Evolutionary conservation across 129 eudicot species (phyloP).

Genomic region (Centaurea solstitialis): DNA sequence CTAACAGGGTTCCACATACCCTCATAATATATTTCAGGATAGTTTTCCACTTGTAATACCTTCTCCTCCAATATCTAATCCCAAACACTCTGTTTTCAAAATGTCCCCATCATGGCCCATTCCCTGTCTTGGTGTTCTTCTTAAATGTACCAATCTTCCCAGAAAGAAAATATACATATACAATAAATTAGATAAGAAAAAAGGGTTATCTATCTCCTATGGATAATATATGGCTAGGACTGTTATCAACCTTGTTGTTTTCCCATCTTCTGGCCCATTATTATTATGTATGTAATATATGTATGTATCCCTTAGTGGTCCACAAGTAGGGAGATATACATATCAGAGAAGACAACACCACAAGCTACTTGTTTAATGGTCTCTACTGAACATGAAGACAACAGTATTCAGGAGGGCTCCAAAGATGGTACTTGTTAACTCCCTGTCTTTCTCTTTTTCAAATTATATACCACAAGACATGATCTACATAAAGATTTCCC

Average conservation of each 20-base stretch:
- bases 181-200: background rate
- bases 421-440: constrained; percentile 35
- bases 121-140: constrained; percentile 20
- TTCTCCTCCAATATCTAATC: background rate
- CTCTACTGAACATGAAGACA: constrained; percentile 42
- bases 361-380: constrained; percentile 63
- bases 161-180: background rate
- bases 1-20: background rate
- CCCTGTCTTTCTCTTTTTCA: constrained; percentile 31
- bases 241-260: constrained; percentile 25
- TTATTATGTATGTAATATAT: constrained; percentile 18
- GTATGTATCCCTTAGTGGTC: constrained; percentile 42
- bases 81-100: background rate
- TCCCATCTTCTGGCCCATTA: constrained; percentile 36
- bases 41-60: constrained; percentile 8
- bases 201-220: constrained; percentile 1
- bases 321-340: constrained; percentile 49
- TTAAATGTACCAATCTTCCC: constrained; percentile 5
- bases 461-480: constrained; percentile 21
- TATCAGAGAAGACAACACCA: constrained; percentile 59
- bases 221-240: constrained; percentile 42
- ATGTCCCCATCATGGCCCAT: constrained; percentile 38
- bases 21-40: background rate
- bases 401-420: constrained; percentile 38
- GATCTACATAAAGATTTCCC: constrained; percentile 53